Evolutionary conservation across 352 stramenopile genomes (phyloP), one percentile per base, ranked within the genome.

Genomic region (Blastocystis sp.): DNA sequence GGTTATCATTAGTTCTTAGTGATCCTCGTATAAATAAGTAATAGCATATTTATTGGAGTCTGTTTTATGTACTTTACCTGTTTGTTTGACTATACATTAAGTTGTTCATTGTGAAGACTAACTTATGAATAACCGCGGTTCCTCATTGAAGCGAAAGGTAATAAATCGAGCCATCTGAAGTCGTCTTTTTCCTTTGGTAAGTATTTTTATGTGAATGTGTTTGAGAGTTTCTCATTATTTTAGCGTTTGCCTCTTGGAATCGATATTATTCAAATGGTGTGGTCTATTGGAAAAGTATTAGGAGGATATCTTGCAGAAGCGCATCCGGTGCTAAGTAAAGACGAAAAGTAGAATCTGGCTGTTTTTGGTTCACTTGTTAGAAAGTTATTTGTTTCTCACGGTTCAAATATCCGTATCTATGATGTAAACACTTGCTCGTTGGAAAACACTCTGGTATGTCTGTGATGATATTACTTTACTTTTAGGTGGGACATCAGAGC

Each of bases 371-470:
- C n/a, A 56, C 24, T 8, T 6, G 20, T 9, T 87, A 87, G 76
- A 20, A 62, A 66, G n/a, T 39, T 87, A 9, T 87, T 70, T 69
- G 34, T 87, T 78, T 87, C 50, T 64, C 76, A 87, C 26, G 76
- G 76, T 76, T 47, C 76, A 39, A 87, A 87, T 24, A 75, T 87
- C 34, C 55, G 76, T 54, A 45, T 70, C 8, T 87, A 87, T 87
- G 47, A 69, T n/a, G 24, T 73, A 1, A 87, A 87, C 9, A 76
- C 11, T n/a, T 68, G 43, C 45, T n/a, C 16, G 37, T 55, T 87
- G 39, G n/a, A 55, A 37, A 87, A 55, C 11, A 73, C 55, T 3
- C 41, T 87, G 55, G 76, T 87, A 30, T 11, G 34, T 45, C 9
- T 70, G 37, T 41, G 55, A 11, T 20, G 8, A 7, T 75, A 13